Evolutionary conservation across 768 basidiomycete genomes (phyloP), one percentile per base, ranked within the genome.

Genomic region (Auriscalpium orientale): DNA sequence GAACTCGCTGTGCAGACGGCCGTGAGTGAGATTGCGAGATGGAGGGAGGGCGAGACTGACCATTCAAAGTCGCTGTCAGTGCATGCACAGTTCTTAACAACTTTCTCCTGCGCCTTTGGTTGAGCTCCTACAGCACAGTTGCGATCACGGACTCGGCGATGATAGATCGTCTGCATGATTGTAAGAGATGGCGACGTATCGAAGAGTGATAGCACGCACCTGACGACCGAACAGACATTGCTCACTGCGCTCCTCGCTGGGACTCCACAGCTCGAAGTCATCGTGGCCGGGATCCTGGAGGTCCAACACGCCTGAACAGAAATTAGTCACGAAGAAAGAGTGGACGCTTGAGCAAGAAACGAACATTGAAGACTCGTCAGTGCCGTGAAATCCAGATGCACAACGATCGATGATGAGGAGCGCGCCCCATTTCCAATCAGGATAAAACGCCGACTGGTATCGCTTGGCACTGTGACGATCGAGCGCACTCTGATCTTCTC

Each of bases 211-310:
- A 28, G 13, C 7, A 57, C 72, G 43, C 51, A 91, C 92, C 80
- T 91, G 89, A 56, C 89, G 81, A 20, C 97, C 97, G 61, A 98
- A 99, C 28, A 98, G 72, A 71, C 97, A 99, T 8, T 75, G 74
- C 65, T 98, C 94, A 36, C 79, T 73, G n/a, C 97, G 82, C 47
- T 84, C 85, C 65, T 95, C 88, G 56, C 89, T 91, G 0, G 95
- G 97, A 66, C 89, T 93, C 97, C 97, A 98, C 1, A 97, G 72
- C 67, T 98, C 95, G 66, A 98, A 98, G 72, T 99, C 97, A 66
- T 98, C 95, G 40, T 85, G 73, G 16, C 77, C 79, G 8, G 94
- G 86, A 64, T 97, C 73, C 1, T 92, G 79, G 5, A 79, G 51
- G 57, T 78, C 81, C 47, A 95, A 71, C 1, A 76, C 71, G 69